Percentiles rank a stretch among this genome's conserved stretches.
Conservation (phyloP, 495 filamentous ascomycete species). For the Parachaetomium inaequale region DNA sequence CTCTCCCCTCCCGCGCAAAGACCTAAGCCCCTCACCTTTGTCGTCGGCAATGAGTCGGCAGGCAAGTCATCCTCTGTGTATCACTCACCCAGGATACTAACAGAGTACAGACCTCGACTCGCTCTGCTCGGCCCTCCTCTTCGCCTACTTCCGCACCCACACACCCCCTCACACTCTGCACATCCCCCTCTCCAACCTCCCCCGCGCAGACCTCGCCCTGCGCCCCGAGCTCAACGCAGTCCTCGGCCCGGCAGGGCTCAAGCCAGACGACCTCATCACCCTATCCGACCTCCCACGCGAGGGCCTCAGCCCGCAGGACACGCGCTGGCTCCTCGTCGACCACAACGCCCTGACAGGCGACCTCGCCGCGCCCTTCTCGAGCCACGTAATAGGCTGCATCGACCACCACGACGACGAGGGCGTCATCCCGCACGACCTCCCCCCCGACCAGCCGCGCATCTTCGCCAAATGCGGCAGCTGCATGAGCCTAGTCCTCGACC, state of each 20-base stretch:
- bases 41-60: constrained; percentile 71
- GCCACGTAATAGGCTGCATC: constrained; percentile 66
- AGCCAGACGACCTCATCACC: constrained; percentile 47
- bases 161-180: constrained; percentile 52
- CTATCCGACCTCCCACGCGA: constrained; percentile 45
- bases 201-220: constrained; percentile 62
- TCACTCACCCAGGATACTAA: constrained; percentile 12
- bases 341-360: constrained; percentile 73
- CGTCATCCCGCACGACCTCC: constrained; percentile 46
- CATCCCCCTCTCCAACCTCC: constrained; percentile 78
- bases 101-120: constrained; percentile 75
- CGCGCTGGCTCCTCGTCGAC: constrained; percentile 73
- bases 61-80: constrained; percentile 40
- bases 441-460: constrained; percentile 51
- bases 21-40: constrained; percentile 52
- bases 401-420: constrained; percentile 90
- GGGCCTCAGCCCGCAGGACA: constrained; percentile 34
- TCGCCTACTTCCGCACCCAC: constrained; percentile 72
- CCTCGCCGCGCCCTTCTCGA: constrained; percentile 40
- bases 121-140: constrained; percentile 76
- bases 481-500: constrained; percentile 66
- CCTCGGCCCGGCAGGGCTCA: constrained; percentile 42
- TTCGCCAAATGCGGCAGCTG: constrained; percentile 76
- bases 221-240: constrained; percentile 75
- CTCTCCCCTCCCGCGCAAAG: constrained; percentile 33